Percentiles rank a stretch among this genome's conserved stretches.
Conservation (phyloP, 495 filamentous ascomycete genomes). For the Penicillium dipodomyicola region DNA sequence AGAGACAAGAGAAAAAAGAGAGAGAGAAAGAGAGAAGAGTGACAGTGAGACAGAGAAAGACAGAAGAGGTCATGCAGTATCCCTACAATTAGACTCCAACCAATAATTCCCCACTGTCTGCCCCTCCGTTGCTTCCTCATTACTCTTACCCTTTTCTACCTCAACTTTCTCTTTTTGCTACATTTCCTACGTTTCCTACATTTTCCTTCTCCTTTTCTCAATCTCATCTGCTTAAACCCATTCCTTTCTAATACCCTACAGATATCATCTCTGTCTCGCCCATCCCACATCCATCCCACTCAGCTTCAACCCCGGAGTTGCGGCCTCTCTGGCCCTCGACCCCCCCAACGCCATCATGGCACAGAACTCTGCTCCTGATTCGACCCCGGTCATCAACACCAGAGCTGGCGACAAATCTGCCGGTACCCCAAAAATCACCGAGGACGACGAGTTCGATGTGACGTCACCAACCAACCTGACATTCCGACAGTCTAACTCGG, state of each 20-base stretch:
- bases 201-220: not conserved
- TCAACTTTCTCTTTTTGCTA: not conserved
- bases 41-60: not conserved
- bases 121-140: constrained; percentile 10
- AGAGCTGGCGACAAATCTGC: constrained; percentile 33
- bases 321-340: constrained; percentile 31
- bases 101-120: constrained; percentile 26
- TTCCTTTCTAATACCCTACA: constrained; percentile 12
- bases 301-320: constrained; percentile 32
- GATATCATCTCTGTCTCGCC: constrained; percentile 16
- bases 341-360: constrained; percentile 45
- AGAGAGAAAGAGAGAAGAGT: too few species aligned
- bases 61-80: constrained; percentile 8
- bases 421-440: constrained; percentile 50
- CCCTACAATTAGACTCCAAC: constrained; percentile 27
- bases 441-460: constrained; percentile 64
- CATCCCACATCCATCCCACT: constrained; percentile 16
- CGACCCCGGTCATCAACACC: constrained; percentile 54
- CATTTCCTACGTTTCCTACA: not conserved
- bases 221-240: not conserved
- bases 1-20: not conserved
- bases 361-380: constrained; percentile 53
- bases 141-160: not conserved
- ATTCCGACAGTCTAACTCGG: constrained; percentile 44
- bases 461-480: constrained; percentile 60